Conservation (phyloP, 2,329 filamentous ascomycete genomes). For the Thelonectria blattea region DNA sequence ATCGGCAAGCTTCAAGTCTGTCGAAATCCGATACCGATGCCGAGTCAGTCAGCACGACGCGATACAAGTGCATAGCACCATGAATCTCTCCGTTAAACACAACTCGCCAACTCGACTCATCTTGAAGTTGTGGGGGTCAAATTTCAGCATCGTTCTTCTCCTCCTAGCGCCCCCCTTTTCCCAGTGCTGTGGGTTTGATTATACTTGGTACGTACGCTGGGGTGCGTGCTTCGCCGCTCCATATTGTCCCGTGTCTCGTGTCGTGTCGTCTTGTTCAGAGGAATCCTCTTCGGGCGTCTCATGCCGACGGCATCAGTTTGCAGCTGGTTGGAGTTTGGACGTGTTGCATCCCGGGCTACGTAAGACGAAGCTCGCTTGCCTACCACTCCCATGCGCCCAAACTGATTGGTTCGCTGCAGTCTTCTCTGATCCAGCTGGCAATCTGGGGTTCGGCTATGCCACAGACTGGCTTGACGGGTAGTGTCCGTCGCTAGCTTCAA, state of each 20-base stretch:
- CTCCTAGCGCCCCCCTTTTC: slow-evolving; percentile 35
- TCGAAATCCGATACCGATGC: too few species aligned
- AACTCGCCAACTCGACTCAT: slow-evolving; percentile 33
- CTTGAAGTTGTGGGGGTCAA: slow-evolving; percentile 37
- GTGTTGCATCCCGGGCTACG: not conserved
- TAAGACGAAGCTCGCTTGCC: not conserved
- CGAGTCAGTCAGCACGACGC: too few species aligned
- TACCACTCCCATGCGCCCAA: not conserved
- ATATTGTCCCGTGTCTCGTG: slow-evolving; percentile 12
- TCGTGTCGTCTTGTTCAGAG: slow-evolving; percentile 8
- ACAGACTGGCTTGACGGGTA: too few species aligned
- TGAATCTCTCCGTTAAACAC: too few species aligned
- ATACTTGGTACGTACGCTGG: slow-evolving; percentile 16
- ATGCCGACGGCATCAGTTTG: slow-evolving; percentile 6
- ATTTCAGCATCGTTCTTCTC: slow-evolving; percentile 29
- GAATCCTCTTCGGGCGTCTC: slow-evolving; percentile 8
- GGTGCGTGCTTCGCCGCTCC: slow-evolving; percentile 22
- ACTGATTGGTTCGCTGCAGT: too few species aligned
- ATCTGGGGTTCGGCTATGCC: too few species aligned
- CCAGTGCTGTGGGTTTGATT: slow-evolving; percentile 28
- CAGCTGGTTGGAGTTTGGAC: slow-evolving; percentile 8
- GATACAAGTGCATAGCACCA: too few species aligned
- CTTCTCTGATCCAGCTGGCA: too few species aligned
- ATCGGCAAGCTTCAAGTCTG: too few species aligned
- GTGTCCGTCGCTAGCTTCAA: too few species aligned